Percentiles rank a stretch among this genome's conserved stretches.
Conservation (phyloP, 768 basidiomycete genomes). For the Agaricus subrufescens region DNA sequence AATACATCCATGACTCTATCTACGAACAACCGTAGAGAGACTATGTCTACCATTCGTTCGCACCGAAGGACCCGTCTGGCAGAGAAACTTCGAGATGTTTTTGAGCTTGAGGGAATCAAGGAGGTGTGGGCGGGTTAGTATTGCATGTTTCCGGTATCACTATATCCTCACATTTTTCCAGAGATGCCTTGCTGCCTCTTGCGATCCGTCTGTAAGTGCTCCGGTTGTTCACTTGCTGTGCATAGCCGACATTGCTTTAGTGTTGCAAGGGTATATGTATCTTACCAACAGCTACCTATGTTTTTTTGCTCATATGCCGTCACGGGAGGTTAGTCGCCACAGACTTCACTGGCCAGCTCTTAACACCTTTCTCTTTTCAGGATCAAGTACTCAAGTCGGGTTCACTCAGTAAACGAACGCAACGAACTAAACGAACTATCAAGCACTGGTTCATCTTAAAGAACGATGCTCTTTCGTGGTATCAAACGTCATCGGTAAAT, state of each 20-base stretch:
- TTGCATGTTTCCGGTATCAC: neutral
- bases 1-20: conserved; percentile 14
- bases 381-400: conserved; percentile 93
- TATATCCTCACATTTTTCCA: conserved; percentile 18
- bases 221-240: neutral
- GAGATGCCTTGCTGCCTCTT: conserved; percentile 96
- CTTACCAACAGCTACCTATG: conserved; percentile 90
- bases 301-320: conserved; percentile 95
- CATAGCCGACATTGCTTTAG: conserved; percentile 29
- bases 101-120: conserved; percentile 72
- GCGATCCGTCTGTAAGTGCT: conserved; percentile 76
- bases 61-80: conserved; percentile 71
- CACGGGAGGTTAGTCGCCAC: conserved; percentile 61
- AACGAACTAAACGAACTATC: conserved; percentile 86
- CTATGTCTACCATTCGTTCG: conserved; percentile 69
- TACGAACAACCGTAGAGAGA: conserved; percentile 43
- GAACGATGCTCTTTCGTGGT: conserved; percentile 97
- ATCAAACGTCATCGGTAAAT: conserved; percentile 84
- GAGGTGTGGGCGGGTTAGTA: conserved; percentile 79
- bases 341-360: neutral
- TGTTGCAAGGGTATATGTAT: conserved; percentile 97
- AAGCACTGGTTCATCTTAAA: conserved; percentile 97
- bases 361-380: conserved; percentile 32
- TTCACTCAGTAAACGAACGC: conserved; percentile 80
- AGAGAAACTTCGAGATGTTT: conserved; percentile 86